Percentiles rank a stretch among this genome's conserved stretches.
These are phyloP conservation scores for Penicillium sp. DNA, from an alignment of 2,329 filamentous ascomycete species.

Conservation along the genomic window DNA sequence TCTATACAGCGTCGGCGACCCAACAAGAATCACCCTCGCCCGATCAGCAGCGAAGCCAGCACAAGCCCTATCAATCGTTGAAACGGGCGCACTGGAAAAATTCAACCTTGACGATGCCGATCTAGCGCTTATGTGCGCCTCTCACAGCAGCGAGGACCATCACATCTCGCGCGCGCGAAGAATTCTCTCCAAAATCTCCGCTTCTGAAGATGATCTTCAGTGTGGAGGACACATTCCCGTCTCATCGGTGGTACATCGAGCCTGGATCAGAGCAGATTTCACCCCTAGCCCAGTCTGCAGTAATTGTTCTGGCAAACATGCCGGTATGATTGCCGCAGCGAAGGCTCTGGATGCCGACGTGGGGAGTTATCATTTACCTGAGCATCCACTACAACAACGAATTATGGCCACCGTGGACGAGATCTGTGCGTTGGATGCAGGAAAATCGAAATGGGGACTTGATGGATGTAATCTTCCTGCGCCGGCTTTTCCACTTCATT, in stretches of 20 bases:
- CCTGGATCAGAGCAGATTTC: conserved; percentile 47
- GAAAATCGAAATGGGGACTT: conserved; percentile 46
- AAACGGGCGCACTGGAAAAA: conserved; percentile 45
- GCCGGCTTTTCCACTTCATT: conserved; percentile 46
- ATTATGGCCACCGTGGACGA: conserved; percentile 46
- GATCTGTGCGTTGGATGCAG: conserved; percentile 32
- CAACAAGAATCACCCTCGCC: conserved; percentile 47
- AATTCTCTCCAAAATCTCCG: conserved; percentile 45
- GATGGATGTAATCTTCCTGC: conserved; percentile 56
- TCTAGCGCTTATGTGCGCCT: conserved; percentile 54
- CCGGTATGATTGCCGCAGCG: conserved; percentile 52
- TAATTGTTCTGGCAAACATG: conserved; percentile 57
- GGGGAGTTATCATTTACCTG: conserved; percentile 40
- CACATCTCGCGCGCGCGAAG: conserved; percentile 43
- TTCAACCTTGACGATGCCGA: conserved; percentile 47
- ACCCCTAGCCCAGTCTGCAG: conserved; percentile 46
- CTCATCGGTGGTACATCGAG: conserved; percentile 39
- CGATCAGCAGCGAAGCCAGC: conserved; percentile 54
- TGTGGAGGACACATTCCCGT: conserved; percentile 51
- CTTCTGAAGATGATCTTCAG: conserved; percentile 41
- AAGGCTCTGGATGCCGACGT: conserved; percentile 39
- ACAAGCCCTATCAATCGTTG: conserved; percentile 51
- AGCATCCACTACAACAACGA: conserved; percentile 45
- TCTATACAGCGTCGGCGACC: conserved; percentile 48
- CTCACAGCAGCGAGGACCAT: conserved; percentile 50